Conservation (phyloP, 768 basidiomycete species). For the Brasilioporus rufonigricans region DNA sequence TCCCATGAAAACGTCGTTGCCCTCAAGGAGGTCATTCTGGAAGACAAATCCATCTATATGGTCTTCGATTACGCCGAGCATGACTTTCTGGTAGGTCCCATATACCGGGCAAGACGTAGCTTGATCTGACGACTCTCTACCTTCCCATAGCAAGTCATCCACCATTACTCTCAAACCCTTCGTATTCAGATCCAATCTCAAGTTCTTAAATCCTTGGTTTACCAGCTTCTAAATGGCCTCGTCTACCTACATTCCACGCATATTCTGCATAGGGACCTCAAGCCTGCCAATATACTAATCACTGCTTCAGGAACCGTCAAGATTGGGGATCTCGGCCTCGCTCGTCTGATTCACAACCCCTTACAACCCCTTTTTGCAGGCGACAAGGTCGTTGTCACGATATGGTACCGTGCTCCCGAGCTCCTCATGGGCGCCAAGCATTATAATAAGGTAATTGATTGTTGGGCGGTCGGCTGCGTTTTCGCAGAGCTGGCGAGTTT, state of each 20-base stretch:
- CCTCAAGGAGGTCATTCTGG: slow-evolving; percentile 91
- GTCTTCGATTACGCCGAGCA: slow-evolving; percentile 99
- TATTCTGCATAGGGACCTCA: slow-evolving; percentile 95
- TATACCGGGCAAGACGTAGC: neutral
- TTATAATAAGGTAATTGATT: slow-evolving; percentile 94
- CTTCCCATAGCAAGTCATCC: slow-evolving; percentile 85
- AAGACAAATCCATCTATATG: slow-evolving; percentile 99
- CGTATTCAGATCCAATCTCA: slow-evolving; percentile 70
- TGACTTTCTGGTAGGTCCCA: slow-evolving; percentile 82
- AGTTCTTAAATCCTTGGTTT: slow-evolving; percentile 89
- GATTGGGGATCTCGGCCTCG: slow-evolving; percentile 97
- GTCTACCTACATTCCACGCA: slow-evolving; percentile 93
- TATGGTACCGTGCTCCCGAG: slow-evolving; percentile 99
- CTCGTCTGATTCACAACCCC: slow-evolving; percentile 87
- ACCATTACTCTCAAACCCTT: slow-evolving; percentile 91
- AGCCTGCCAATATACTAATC: slow-evolving; percentile 98
- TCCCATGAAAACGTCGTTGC: slow-evolving; percentile 89
- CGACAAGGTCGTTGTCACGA: slow-evolving; percentile 98
- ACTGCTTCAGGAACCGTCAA: slow-evolving; percentile 87
- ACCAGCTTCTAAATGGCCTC: slow-evolving; percentile 92
- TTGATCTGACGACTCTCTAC: neutral
- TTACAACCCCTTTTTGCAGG: slow-evolving; percentile 89
- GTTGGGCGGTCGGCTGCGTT: slow-evolving; percentile 98
- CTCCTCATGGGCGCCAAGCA: slow-evolving; percentile 95
- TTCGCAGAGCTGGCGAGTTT: slow-evolving; percentile 93